A percentile compares a stretch with the other conserved stretches of the same genome.
Evolutionary conservation across 306 rosid genomes (phyloP).

Genomic region (Lotus japonicus): DNA sequence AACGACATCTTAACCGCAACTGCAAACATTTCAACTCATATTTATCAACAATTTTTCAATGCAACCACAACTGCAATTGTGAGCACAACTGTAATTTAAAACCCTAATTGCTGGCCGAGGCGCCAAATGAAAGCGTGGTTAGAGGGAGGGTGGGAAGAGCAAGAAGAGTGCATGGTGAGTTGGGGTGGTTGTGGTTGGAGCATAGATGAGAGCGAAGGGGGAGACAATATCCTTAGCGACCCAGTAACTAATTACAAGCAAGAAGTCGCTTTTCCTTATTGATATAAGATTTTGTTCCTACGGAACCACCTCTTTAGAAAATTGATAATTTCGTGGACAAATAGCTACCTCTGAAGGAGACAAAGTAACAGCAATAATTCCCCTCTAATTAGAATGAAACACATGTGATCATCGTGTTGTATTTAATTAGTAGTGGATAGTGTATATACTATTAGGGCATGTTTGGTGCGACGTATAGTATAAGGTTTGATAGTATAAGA

Average conservation of each 20-base stretch:
- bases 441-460: too few species aligned
- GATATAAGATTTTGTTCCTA: slow-evolving; percentile 49
- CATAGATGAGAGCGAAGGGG: slow-evolving; percentile 29
- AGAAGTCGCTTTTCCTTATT: slow-evolving; percentile 79
- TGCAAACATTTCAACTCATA: too few species aligned
- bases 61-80: too few species aligned
- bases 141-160: too few species aligned
- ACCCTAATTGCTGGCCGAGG: too few species aligned
- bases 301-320: slow-evolving; percentile 43
- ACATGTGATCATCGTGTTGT: slow-evolving; percentile 8
- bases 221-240: slow-evolving; percentile 51
- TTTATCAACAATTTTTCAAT: too few species aligned
- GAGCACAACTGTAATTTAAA: too few species aligned
- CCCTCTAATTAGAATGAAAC: slow-evolving; percentile 3
- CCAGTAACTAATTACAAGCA: slow-evolving; percentile 73
- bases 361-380: slow-evolving; percentile 41
- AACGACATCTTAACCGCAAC: too few species aligned
- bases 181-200: slow-evolving; percentile 55
- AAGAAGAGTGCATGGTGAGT: background rate
- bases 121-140: too few species aligned
- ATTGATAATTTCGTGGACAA: slow-evolving; percentile 38
- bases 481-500: too few species aligned
- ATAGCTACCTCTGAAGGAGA: slow-evolving; percentile 49
- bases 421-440: background rate
- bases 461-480: too few species aligned